Evolutionary conservation across 768 basidiomycete genomes (phyloP).

Genomic region (Infundibulicybe gibba): DNA sequence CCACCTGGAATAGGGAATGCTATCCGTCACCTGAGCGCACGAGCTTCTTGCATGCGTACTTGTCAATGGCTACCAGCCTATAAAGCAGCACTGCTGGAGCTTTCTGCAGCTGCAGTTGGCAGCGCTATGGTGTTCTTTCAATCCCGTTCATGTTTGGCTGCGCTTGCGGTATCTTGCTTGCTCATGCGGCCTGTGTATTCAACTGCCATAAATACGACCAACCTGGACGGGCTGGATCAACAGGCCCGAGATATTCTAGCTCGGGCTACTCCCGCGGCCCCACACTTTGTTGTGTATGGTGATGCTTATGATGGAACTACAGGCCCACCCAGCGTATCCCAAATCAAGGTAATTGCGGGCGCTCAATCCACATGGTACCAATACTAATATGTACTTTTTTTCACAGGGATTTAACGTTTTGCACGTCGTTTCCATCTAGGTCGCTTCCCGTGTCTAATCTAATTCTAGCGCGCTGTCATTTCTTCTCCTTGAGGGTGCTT

Average conservation of each 20-base stretch:
- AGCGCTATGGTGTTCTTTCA: constrained; percentile 11
- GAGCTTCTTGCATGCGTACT: neutral
- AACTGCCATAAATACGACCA: constrained; percentile 13
- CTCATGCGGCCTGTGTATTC: constrained; percentile 10
- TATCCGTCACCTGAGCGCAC: neutral
- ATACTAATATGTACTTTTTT: neutral
- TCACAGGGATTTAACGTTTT: constrained; percentile 57
- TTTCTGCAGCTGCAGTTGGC: neutral
- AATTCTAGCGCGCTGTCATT: constrained; percentile 44
- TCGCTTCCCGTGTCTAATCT: constrained; percentile 1
- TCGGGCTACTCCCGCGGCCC: constrained; percentile 39
- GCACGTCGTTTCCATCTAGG: constrained; percentile 24
- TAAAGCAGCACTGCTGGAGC: no score
- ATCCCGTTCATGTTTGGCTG: constrained; percentile 6
- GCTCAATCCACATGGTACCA: neutral
- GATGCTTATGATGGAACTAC: constrained; percentile 40
- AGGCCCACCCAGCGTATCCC: constrained; percentile 44
- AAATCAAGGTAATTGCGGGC: constrained; percentile 31
- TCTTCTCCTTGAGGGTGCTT: constrained; percentile 51
- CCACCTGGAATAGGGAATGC: neutral
- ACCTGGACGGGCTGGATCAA: constrained; percentile 22
- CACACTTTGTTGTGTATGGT: constrained; percentile 45
- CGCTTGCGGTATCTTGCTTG: constrained; percentile 11
- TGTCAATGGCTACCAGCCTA: neutral
- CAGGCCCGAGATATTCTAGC: constrained; percentile 27